A percentile compares a stretch with the other conserved stretches of the same genome.
phyloP scores from a whole-genome alignment of 257 asterid genomes.

The Gynochthodes officinalis region DNA sequence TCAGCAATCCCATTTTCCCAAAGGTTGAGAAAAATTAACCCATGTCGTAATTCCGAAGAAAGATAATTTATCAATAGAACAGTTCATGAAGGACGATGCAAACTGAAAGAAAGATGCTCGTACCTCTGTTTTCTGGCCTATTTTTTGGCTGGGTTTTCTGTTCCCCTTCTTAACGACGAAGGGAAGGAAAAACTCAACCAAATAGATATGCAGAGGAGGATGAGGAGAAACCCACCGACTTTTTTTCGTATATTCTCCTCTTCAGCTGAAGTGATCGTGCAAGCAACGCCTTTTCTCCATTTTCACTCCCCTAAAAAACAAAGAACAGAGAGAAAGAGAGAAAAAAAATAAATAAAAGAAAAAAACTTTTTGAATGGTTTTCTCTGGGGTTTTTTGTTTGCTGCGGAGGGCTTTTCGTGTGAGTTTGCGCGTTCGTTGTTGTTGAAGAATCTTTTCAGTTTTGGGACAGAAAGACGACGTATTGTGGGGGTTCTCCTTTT shows the following conservation, averaged over 20 bases:
- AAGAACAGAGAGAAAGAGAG: background rate
- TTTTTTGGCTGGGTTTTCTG: too few relatives aligned
- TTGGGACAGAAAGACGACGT: background rate
- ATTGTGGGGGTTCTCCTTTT: background rate
- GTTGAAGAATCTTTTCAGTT: slow-evolving; percentile 20
- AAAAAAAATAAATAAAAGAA: too few relatives aligned
- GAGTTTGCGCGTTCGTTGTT: slow-evolving; percentile 31
- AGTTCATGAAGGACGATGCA: slow-evolving; percentile 17
- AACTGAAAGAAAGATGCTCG: slow-evolving; percentile 26
- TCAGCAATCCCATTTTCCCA: slow-evolving; percentile 19
- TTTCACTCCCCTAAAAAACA: background rate
- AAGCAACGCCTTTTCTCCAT: slow-evolving; percentile 39
- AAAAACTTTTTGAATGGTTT: background rate
- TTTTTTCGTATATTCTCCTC: background rate
- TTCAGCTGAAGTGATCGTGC: slow-evolving; percentile 44
- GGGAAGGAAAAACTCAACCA: slow-evolving; percentile 28
- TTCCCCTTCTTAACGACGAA: slow-evolving; percentile 34
- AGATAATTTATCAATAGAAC: slow-evolving; percentile 16
- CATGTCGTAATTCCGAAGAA: slow-evolving; percentile 1
- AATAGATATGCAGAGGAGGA: too few relatives aligned
- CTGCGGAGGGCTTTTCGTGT: slow-evolving; percentile 20
- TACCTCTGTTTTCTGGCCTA: slow-evolving; percentile 36
- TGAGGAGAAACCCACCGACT: slow-evolving; percentile 22
- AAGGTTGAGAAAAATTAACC: slow-evolving; percentile 6
- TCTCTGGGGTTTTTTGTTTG: slow-evolving; percentile 14